Base-by-base conservation (phyloP, 345 rosid genomes). In the Bruguiera gymnorhiza region DNA sequence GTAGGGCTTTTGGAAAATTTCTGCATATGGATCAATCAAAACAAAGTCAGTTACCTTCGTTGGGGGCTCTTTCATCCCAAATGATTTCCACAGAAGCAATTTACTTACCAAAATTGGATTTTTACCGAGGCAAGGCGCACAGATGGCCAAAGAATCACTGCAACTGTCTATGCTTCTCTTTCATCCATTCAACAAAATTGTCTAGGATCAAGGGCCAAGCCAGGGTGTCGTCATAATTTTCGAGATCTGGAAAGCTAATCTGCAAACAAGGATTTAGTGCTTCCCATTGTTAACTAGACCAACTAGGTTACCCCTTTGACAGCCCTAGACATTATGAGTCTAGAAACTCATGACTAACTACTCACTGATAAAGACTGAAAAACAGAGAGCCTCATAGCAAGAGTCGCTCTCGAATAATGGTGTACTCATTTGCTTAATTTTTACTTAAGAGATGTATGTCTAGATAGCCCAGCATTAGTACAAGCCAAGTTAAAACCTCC, bases 191-290 rank as follows among this genome's bases (percentile, higher is more conserved):
- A 4, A 86, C 87, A 79, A 82, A 86, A 77, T 73, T 76, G 72
- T 86, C 87, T 0, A 84, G 82, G 62, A 86, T 75, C 75, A 82
- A 77, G 24, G 90, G 90, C 90, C 87, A 86, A 56, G 90, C 86
- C 61, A 70, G 68, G 1, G 29, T 51, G 50, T 74, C 55, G 37
- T 86, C 85, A 53, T 86, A 84, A 58, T 86, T 84, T 36, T 70
- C 56, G 4, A 86, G 75, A 75, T 80, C 80, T 36, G 90, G 80
- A 75, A 84, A 82, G 56, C 34, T 77, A 32, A 84, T 75, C 90
- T 86, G 82, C 63, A 26, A 63, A 26, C 65, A 66, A 32, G 27
- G 26, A 8, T n/a, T 57, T 64, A 36, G 23, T 19, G 50, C 43
- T 10, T 11, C 27, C 26, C 26, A 36, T 21, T 5, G 20, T 11